Evolutionary conservation across 2,329 filamentous ascomycete genomes (phyloP).

Genomic region (Fusarium sp.): DNA sequence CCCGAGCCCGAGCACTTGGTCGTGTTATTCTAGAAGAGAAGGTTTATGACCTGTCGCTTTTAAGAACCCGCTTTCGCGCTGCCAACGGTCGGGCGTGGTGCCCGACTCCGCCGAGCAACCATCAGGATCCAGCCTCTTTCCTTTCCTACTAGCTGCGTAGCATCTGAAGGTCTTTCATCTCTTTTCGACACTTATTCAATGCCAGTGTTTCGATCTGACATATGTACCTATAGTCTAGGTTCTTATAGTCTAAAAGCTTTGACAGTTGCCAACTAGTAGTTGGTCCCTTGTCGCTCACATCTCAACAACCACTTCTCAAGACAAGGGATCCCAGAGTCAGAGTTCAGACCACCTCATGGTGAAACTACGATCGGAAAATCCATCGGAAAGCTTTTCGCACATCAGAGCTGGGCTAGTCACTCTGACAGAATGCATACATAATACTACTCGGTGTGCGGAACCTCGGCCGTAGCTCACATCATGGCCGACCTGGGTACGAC

Average conservation of each 20-base stretch:
- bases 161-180: background rate
- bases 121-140: background rate
- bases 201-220: background rate
- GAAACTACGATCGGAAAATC: conserved; percentile 5
- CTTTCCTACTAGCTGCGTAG: background rate
- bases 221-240: background rate
- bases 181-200: background rate
- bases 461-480: background rate
- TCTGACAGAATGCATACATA: background rate
- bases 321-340: background rate
- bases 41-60: conserved; percentile 10
- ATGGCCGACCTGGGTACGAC: background rate
- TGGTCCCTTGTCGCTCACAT: background rate
- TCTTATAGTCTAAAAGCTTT: background rate
- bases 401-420: background rate
- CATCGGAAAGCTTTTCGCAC: background rate
- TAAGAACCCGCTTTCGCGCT: background rate
- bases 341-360: conserved; percentile 3
- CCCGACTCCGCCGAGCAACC: background rate
- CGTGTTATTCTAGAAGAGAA: conserved; percentile 21
- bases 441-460: background rate
- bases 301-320: background rate
- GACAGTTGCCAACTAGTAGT: background rate
- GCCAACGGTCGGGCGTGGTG: background rate
- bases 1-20: background rate